These are phyloP conservation scores for Cladosporium sp. DNA, from an alignment of 2,329 filamentous ascomycete species.

Conservation along the genomic window DNA sequence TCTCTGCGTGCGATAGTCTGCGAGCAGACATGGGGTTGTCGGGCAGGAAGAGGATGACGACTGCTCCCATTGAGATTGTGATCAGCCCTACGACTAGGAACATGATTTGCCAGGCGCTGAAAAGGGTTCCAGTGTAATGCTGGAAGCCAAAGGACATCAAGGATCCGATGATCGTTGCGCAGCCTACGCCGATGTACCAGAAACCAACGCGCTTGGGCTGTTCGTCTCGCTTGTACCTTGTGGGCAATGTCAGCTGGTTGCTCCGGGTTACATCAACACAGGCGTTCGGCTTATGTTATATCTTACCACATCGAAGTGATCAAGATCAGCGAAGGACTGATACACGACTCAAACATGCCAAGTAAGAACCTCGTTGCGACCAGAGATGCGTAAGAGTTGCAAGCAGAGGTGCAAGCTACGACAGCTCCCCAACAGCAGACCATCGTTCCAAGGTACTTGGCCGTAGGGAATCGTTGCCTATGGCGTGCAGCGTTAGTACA, in stretches of 20 bases:
- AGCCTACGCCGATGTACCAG: constrained; percentile 24
- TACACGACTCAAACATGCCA: constrained; percentile 56
- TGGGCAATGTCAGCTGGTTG: neutral
- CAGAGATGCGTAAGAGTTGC: constrained; percentile 51
- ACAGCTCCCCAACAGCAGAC: constrained; percentile 56
- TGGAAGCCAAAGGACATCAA: constrained; percentile 37
- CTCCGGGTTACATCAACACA: too few relatives aligned
- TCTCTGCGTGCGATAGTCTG: constrained; percentile 58
- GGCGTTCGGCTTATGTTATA: too few relatives aligned
- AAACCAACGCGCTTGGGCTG: constrained; percentile 21
- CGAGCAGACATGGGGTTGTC: constrained; percentile 63
- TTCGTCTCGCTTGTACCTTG: constrained; percentile 22
- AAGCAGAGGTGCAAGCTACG: constrained; percentile 54
- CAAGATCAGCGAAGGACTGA: constrained; percentile 54
- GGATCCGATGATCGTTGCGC: constrained; percentile 39
- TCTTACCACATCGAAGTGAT: constrained; percentile 52
- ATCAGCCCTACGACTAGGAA: constrained; percentile 37
- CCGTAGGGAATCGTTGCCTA: constrained; percentile 50
- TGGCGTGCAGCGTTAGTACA: neutral
- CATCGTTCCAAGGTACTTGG: constrained; percentile 58
- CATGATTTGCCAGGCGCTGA: constrained; percentile 26
- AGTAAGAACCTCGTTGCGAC: constrained; percentile 57
- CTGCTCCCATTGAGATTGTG: constrained; percentile 52
- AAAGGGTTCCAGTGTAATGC: constrained; percentile 24
- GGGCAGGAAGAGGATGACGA: constrained; percentile 61